Evolutionary conservation across 1,284 basidiomycete species (phyloP), one percentile per base, ranked within the genome.

Genomic region (Pseudozyma tsukubaensis): DNA sequence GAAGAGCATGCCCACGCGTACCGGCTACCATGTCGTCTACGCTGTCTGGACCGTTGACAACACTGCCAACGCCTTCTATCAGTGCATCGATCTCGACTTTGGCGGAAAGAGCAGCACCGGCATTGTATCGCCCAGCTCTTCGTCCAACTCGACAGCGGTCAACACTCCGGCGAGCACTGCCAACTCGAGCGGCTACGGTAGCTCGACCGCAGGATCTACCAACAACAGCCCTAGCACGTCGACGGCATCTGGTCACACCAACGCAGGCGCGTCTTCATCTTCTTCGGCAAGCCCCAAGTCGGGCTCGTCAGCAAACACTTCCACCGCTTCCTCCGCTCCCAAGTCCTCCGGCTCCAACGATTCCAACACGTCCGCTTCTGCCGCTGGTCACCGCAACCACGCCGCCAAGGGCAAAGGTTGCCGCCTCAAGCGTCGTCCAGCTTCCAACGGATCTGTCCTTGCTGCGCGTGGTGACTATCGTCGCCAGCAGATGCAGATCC

Each of bases 31-130:
- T 48, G 51, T 75, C 29, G 68, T 75, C 13, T 75, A 71, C 43
- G 72, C 72, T 3, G 68, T 75, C 16, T 75, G 72, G 72, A 75
- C 72, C 39, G 54, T 75, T 35, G 57, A 63, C 58, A 70, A 75
- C 50, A 75, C 72, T 8, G 60, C 10, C 54, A 71, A 71, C 35
- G 68, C 72, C 11, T 75, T 75, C 44, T 75, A 75, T 64, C 68
- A 75, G 44, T 75, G 72, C 48, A 52, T 75, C 47, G 72, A 75
- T 50, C 68, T 75, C 49, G 64, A 75, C 52, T 75, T 75, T 62
- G 72, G 60, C 34, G 66, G 59, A 6, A 40, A 34, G 14, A 55
- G 21, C 49, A 45, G 32, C 56, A 34, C 32, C 39, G 12, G 11
- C 24, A 37, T 13, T 14, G 18, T 50, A 21, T 32, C 53, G 21